Conservation (phyloP, 768 basidiomycete species). For the Mycena olivaceomarginata region DNA sequence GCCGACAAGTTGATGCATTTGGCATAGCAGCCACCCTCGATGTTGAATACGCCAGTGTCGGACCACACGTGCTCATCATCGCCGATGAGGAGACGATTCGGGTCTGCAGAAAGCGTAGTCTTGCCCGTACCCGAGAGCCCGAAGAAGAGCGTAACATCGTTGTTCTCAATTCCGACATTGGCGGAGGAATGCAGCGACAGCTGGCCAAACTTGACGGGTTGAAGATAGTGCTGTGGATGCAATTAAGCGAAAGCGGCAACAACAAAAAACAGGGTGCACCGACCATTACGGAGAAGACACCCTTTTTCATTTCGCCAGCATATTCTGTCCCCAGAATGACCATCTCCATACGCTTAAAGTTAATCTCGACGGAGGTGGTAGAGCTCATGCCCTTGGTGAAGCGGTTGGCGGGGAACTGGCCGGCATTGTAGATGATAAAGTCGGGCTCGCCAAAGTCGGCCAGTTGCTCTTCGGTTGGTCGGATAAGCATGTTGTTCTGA, state of each 20-base stretch:
- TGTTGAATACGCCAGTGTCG: slow-evolving; percentile 99
- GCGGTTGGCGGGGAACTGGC: slow-evolving; percentile 99
- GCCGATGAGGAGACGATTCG: slow-evolving; percentile 94
- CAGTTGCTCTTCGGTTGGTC: slow-evolving; percentile 96
- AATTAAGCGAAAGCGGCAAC: slow-evolving; percentile 33
- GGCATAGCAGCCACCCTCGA: slow-evolving; percentile 99
- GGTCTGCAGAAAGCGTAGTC: slow-evolving; percentile 98
- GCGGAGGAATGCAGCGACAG: slow-evolving; percentile 98
- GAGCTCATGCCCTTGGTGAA: slow-evolving; percentile 99
- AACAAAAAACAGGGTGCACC: slow-evolving; percentile 40
- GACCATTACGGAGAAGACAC: slow-evolving; percentile 99
- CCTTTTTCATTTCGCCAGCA: slow-evolving; percentile 99
- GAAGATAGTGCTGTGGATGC: slow-evolving; percentile 88
- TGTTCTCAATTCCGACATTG: slow-evolving; percentile 92
- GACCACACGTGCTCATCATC: slow-evolving; percentile 99
- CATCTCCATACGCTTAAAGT: slow-evolving; percentile 99
- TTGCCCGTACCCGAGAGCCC: slow-evolving; percentile 99
- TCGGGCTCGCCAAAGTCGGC: slow-evolving; percentile 97
- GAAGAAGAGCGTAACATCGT: slow-evolving; percentile 98
- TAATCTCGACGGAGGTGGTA: slow-evolving; percentile 98
- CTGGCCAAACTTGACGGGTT: slow-evolving; percentile 98
- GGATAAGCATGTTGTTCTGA: slow-evolving; percentile 99
- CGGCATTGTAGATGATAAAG: slow-evolving; percentile 99
- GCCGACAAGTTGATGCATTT: slow-evolving; percentile 97
- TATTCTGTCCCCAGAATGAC: slow-evolving; percentile 99